Base-by-base conservation (phyloP, 2,329 filamentous ascomycete species). In the Cladosporium sphaerospermum region DNA sequence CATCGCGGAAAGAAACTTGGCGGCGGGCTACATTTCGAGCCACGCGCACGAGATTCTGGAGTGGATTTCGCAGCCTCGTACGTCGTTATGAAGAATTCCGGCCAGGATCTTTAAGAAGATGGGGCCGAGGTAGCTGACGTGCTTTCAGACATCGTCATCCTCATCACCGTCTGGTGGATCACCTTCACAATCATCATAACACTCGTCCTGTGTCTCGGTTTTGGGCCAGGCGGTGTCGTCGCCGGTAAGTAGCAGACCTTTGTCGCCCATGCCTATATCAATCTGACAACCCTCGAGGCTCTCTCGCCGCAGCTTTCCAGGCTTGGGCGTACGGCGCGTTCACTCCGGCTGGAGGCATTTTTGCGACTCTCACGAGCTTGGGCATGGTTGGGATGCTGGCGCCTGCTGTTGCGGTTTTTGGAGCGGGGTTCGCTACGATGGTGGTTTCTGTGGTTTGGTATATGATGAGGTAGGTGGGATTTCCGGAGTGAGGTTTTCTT, bases 311-410 rank as follows among this genome's bases (percentile, higher is more conserved):
- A n/a, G 46, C 41, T 9, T 55, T 55, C 44, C 55, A 56, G 36
- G 36, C 18, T 6, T 55, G 55, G 52, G 39, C 45, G 33, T 56
- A 56, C 32, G 55, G 55, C 3, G 46, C 45, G 7, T 56, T 54
- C 31, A 56, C 54, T 31, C 54, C 54, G 13, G 54, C 54, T 18
- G 52, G 32, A 11, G 54, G 54, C 2, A 28, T 56, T 9, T 56
- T 56, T 34, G 54, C 54, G 28, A 54, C 54, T 7, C 40, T 56
- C 14, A 56, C 54, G 2, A 54, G 40, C 16, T 37, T 56, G 36
- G 52, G 43, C 5, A 56, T 56, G 54, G 18, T 52, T 6, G 55
- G 52, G 3, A 28, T 48, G 11, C 39, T 54, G 2, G 48, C 37
- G 16, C 49, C 54, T 46, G 49, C 31, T 32, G 42, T 43, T 5